Base-by-base conservation (phyloP, 2,329 filamentous ascomycete genomes). In the Daldinia sp. region DNA sequence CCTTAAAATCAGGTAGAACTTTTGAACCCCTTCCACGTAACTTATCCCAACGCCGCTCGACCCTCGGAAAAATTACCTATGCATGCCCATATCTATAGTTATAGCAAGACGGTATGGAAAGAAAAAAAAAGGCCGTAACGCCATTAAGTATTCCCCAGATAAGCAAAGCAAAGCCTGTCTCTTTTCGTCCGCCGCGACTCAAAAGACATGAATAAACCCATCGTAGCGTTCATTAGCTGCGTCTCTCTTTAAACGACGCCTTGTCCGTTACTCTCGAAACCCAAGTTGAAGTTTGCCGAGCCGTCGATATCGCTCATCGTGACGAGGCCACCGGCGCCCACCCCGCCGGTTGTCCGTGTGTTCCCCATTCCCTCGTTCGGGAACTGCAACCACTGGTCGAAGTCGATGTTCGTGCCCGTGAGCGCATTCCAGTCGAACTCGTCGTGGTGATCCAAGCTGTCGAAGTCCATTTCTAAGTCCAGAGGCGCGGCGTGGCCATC, bases 301-400 rank as follows among this genome's bases (percentile, higher is more conserved):
- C 69, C 69, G 50, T 72, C 69, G 55, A 72, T 68, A 28, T 72
- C 63, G 60, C 69, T 66, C 69, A 72, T 72, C 46, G 69, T 65
- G 37, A 70, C 67, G 28, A 69, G 39, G 48, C 6, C 33, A 6
- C 33, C 46, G 15, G 48, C 42, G 28, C 68, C 65, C n/a, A 37
- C 26, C 28, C 53, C 62, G 60, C 30, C 7, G 28, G 26, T 30
- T 10, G 51, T 9, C 9, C 30, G 13, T 6, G 46, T 26, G 9
- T 23, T 37, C 1, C 46, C 78, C 65, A 79, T 82, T 10, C 82
- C 83, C 56, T 87, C 86, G 1, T 82, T 81, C 5, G 86, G 86
- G 68, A 87, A 89, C 66, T 88, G 84, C 23, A 89, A 80, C 85
- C 86, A 89, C 72, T 88, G 85, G 64, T 88, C 86, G 60, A 88